Evolutionary conservation across 257 asterid species (phyloP).

Genomic region (Solanum virginianum): DNA sequence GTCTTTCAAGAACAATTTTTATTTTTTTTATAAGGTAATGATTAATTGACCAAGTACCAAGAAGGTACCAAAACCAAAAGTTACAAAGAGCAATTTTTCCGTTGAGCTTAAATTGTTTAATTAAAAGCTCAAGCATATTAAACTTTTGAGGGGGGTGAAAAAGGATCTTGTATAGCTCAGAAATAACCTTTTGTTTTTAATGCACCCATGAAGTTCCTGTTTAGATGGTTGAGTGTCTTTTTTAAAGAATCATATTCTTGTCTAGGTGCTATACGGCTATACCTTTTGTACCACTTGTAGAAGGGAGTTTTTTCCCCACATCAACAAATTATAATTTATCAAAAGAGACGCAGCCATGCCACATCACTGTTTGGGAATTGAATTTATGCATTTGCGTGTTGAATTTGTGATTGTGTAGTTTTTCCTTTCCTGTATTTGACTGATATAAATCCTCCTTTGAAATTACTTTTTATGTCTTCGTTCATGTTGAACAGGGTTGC

Average conservation of each 20-base stretch:
- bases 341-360: neutral
- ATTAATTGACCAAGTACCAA: too few relatives aligned
- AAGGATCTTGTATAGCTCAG: neutral
- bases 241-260: neutral
- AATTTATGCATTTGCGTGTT: neutral
- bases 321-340: neutral
- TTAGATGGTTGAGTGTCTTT: neutral
- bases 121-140: neutral
- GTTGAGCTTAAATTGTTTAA: neutral
- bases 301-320: neutral
- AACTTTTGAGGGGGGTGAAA: neutral
- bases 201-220: neutral
- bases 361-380: neutral
- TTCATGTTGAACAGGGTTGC: conserved; percentile 65
- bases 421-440: neutral
- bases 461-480: neutral
- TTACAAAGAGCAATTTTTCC: neutral
- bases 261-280: neutral
- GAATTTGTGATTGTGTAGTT: neutral
- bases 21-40: too few relatives aligned
- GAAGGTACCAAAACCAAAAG: too few relatives aligned
- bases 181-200: neutral
- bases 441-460: neutral
- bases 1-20: neutral
- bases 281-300: neutral